Base-by-base conservation (phyloP, 2,329 filamentous ascomycete genomes). In the Exophiala spinifera region DNA sequence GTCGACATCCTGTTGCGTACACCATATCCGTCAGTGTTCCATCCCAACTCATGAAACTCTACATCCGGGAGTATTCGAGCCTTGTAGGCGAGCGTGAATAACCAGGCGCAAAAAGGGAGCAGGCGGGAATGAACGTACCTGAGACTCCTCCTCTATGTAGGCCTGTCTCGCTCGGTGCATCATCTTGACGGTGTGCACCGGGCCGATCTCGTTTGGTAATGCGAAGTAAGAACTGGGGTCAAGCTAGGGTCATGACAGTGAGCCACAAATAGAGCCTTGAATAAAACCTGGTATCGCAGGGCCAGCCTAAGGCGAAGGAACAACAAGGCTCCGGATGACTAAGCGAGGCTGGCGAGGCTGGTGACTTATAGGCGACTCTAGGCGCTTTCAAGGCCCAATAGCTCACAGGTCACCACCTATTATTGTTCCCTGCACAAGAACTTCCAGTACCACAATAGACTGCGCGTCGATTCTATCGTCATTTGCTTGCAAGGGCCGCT, bases 101-200 rank as follows among this genome's bases (percentile, higher is more conserved):
- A 23, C 33, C 40, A 52, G 52, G 49, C 21, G 51, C 37, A 39
- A 10, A 52, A n/a, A 37, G 23, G 14, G 15, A 40, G 28, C 4
- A 17, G 5, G 45, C 31, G 4, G 25, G 44, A 15, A 23, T 40
- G 25, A n/a, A 66, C 81, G 77, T 79, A 88, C 86, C 77, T 86
- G 81, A 49, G 79, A 73, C 68, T 83, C 85, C 68, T 96, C 92
- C 79, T 97, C 92, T 61, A 97, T 91, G 72, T 95, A 96, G 39
- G 92, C 92, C 73, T 92, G 87, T 62, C 94, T 84, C 70, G 92
- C 85, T 55, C 92, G 92, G 77, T 96, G 92, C 76, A 95, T 80
- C 70, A 74, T 80, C 68, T 67, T 73, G 57, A 15, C 21, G 42
- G 49, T 8, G 39, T 10, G 20, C n/a, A 44, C n/a, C 20, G n/a